These are phyloP conservation scores for Colletotrichum higginsianum DNA, from an alignment of 2,329 filamentous ascomycete species.

Conservation along the genomic window DNA sequence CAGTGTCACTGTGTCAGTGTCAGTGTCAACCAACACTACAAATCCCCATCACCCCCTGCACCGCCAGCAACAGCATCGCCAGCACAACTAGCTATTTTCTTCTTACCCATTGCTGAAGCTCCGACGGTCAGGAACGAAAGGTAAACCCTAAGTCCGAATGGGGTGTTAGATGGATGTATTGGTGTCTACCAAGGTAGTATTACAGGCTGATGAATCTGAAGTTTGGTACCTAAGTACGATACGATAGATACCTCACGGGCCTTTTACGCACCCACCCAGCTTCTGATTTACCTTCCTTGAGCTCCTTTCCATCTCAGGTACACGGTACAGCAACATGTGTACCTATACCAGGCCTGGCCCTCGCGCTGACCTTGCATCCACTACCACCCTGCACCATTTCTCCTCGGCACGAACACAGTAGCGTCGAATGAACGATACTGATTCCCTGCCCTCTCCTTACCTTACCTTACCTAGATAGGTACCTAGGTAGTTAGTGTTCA, in stretches of 20 bases:
- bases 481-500: not conserved
- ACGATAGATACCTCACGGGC: not conserved
- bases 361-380: slow-evolving; percentile 3
- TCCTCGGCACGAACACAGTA: slow-evolving; percentile 1
- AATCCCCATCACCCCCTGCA: not conserved
- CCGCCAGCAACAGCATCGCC: not conserved
- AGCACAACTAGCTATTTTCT: not conserved
- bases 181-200: not conserved
- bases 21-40: not conserved
- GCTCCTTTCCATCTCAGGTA: not conserved
- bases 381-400: not conserved
- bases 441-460: slow-evolving; percentile 4
- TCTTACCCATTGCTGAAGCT: not conserved
- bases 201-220: not conserved
- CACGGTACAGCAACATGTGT: not conserved
- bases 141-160: not conserved
- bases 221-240: not conserved
- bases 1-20: slow-evolving; percentile 1
- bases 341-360: not conserved
- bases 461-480: not conserved
- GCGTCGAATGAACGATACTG: not conserved
- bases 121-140: not conserved
- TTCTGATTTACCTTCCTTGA: not conserved
- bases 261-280: not conserved
- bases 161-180: not conserved